These are phyloP conservation scores for Amaranthus palmeri DNA, from an alignment of 148 eudicot species.

Conservation along the genomic window DNA sequence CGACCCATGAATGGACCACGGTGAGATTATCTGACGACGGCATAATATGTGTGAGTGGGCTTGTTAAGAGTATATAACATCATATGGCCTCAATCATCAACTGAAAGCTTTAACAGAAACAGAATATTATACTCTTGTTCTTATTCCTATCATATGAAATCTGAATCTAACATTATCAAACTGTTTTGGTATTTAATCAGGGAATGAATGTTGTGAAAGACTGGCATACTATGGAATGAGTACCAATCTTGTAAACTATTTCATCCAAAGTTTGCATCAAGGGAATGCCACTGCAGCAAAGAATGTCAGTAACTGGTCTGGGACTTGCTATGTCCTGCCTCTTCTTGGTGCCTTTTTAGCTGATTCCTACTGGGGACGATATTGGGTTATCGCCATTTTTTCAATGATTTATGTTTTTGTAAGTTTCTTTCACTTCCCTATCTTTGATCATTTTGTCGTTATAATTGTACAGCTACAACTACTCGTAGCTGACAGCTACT, in stretches of 20 bases:
- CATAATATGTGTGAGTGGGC: too few species aligned
- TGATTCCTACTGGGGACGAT: conserved; percentile 69
- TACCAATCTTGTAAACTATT: conserved; percentile 64
- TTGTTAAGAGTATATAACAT: too few species aligned
- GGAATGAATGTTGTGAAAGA: conserved; percentile 71
- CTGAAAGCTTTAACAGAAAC: too few species aligned
- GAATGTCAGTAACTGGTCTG: conserved; percentile 71
- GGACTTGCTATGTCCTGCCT: conserved; percentile 68
- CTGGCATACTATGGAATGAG: conserved; percentile 82
- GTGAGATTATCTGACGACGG: too few species aligned
- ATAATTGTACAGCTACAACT: neutral
- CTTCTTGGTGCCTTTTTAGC: conserved; percentile 72
- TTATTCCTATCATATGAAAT: too few species aligned
- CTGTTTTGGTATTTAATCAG: conserved; percentile 21
- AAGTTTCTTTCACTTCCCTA: conserved; percentile 19
- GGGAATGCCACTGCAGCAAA: conserved; percentile 44
- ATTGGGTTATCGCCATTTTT: conserved; percentile 66
- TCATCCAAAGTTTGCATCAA: conserved; percentile 36
- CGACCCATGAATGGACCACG: too few species aligned
- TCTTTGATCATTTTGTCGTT: neutral
- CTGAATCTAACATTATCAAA: neutral
- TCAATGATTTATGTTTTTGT: conserved; percentile 55
- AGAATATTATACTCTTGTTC: too few species aligned
- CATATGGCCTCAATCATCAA: too few species aligned
- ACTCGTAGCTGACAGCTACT: too few species aligned